These are phyloP conservation scores for Tephrocybe sp. DNA, from an alignment of 768 basidiomycete species.

Conservation along the genomic window DNA sequence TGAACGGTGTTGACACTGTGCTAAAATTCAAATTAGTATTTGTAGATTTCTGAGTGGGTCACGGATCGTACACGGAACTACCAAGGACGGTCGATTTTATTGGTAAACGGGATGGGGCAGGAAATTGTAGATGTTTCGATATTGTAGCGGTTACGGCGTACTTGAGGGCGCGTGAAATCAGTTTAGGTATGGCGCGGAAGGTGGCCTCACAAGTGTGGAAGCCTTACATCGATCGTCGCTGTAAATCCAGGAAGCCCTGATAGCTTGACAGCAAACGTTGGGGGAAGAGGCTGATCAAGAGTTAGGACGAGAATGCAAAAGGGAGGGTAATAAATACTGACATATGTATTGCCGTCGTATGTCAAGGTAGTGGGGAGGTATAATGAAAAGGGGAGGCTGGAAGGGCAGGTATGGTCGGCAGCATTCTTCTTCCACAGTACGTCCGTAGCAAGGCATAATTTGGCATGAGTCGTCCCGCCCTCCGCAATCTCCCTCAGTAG, in stretches of 20 bases:
- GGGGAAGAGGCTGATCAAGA: constrained; percentile 58
- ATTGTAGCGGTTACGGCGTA: constrained; percentile 59
- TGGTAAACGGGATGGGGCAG: constrained; percentile 34
- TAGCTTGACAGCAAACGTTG: constrained; percentile 66
- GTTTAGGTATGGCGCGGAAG: not conserved
- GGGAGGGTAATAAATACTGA: constrained; percentile 26
- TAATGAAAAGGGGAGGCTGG: constrained; percentile 52
- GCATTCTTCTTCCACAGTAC: constrained; percentile 60
- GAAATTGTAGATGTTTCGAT: constrained; percentile 40
- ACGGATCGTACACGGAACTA: constrained; percentile 48
- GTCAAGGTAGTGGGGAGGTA: constrained; percentile 58
- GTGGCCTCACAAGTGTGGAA: not conserved
- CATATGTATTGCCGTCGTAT: constrained; percentile 58
- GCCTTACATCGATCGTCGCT: constrained; percentile 54
- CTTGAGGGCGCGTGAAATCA: constrained; percentile 22
- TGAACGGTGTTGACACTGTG: constrained; percentile 51
- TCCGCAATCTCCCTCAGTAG: constrained; percentile 63
- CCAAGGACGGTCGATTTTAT: constrained; percentile 54
- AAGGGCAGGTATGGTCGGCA: constrained; percentile 47
- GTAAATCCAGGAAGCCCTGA: constrained; percentile 73
- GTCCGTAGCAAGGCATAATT: constrained; percentile 50
- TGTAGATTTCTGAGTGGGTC: no score
- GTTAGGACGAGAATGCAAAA: not conserved
- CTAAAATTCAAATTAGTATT: constrained; percentile 33
- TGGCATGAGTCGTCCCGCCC: constrained; percentile 56